Conservation (phyloP, 345 rosid species). For the Lumnitzera littorea region DNA sequence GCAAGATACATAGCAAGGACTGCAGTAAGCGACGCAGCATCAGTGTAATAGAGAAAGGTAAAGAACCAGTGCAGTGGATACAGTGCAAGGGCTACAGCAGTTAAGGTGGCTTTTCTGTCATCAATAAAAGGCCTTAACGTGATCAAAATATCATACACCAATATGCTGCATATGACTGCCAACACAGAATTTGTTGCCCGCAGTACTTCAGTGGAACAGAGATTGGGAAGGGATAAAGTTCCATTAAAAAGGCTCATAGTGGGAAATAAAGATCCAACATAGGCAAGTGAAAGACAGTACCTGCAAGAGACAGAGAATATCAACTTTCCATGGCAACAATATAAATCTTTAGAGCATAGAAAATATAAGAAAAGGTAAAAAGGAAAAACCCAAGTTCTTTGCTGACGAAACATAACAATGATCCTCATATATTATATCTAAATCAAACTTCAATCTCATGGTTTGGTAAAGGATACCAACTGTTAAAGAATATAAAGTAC, state of each 20-base stretch:
- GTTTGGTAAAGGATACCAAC: too few species aligned
- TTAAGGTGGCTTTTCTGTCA: slow-evolving; percentile 47
- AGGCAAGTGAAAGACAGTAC: slow-evolving; percentile 84
- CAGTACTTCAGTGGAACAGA: slow-evolving; percentile 56
- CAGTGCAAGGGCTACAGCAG: slow-evolving; percentile 50
- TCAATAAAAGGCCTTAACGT: slow-evolving; percentile 51
- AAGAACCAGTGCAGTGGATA: slow-evolving; percentile 96
- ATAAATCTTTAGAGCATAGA: background rate
- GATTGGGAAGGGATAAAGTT: slow-evolving; percentile 34
- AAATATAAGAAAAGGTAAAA: background rate
- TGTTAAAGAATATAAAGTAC: too few species aligned
- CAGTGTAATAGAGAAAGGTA: slow-evolving; percentile 90
- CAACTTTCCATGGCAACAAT: slow-evolving; percentile 3
- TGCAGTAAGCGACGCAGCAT: slow-evolving; percentile 75
- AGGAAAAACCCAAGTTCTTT: too few species aligned
- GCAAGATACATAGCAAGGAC: slow-evolving; percentile 89
- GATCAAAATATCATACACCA: slow-evolving; percentile 56
- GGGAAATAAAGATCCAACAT: slow-evolving; percentile 67
- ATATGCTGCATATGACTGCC: slow-evolving; percentile 66
- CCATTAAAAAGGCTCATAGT: slow-evolving; percentile 31
- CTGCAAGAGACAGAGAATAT: slow-evolving; percentile 41
- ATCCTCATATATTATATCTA: too few species aligned
- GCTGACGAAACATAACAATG: too few species aligned
- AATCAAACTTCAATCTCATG: too few species aligned
- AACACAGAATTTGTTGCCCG: slow-evolving; percentile 58